Conservation (phyloP, 371 early-diverging fungal species). For the Rhizomucor miehei region DNA sequence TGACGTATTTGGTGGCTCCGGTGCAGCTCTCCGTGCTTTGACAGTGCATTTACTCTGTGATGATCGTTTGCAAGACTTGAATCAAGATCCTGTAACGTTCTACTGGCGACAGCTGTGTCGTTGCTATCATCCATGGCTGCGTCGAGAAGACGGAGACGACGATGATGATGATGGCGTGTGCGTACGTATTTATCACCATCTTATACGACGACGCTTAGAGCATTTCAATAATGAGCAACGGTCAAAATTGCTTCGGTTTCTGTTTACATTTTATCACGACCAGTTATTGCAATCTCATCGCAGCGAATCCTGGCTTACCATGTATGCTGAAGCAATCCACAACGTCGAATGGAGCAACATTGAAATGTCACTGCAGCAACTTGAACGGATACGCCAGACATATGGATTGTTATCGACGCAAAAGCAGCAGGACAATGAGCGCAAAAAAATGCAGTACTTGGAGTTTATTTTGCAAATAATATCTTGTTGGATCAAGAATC, state of each 20-base stretch:
- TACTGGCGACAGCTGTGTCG: background rate
- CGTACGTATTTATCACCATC: background rate
- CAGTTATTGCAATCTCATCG: background rate
- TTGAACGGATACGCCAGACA: conserved; percentile 5
- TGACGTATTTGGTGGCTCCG: no score
- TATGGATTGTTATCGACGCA: conserved; percentile 1
- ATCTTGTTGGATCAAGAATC: background rate
- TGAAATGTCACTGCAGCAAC: conserved; percentile 1
- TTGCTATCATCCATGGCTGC: background rate
- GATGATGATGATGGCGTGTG: background rate
- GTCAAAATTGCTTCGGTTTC: background rate
- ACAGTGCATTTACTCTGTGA: no score
- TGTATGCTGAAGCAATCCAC: background rate
- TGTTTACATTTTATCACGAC: conserved; percentile 10
- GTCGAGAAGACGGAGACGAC: background rate
- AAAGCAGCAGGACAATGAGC: conserved; percentile 1
- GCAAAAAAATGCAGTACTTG: conserved; percentile 2
- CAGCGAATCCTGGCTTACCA: conserved; percentile 1
- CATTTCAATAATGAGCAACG: background rate
- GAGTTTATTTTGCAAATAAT: conserved; percentile 6
- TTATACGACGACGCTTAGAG: background rate
- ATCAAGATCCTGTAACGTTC: no score
- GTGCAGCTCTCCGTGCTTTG: no score
- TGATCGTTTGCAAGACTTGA: no score
- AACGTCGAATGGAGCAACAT: conserved; percentile 4